Conservation (phyloP, 352 stramenopile species). For the Phytopythium helicoides region DNA sequence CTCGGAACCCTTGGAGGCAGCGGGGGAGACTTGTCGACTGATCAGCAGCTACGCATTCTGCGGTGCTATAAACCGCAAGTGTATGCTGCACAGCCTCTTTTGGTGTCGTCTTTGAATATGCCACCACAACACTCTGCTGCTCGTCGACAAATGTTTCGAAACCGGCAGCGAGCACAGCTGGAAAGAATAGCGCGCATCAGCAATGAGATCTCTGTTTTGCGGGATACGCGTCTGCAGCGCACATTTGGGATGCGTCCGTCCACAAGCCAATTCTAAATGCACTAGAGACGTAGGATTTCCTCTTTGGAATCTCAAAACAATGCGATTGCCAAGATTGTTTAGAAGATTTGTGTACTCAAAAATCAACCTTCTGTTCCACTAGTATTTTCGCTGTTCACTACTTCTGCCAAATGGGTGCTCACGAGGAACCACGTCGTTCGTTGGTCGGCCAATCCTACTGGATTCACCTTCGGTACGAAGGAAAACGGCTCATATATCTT, state of each 20-base stretch:
- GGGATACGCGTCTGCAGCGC: not conserved
- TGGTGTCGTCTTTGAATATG: not conserved
- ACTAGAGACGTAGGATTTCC: too few relatives aligned
- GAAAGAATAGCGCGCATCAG: constrained; percentile 1
- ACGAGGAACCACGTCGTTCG: constrained; percentile 35
- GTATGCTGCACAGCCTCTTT: constrained; percentile 20
- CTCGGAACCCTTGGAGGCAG: not conserved
- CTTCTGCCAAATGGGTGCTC: constrained; percentile 47
- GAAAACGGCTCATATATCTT: constrained; percentile 64
- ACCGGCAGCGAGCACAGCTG: not conserved
- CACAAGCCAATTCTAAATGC: not conserved
- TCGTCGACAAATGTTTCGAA: not conserved
- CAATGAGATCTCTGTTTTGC: constrained; percentile 3
- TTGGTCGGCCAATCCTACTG: constrained; percentile 17
- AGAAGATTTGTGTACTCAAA: too few relatives aligned
- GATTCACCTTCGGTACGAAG: constrained; percentile 30
- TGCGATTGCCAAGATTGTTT: too few relatives aligned
- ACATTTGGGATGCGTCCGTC: not conserved
- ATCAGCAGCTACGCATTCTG: constrained; percentile 48
- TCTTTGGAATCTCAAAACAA: too few relatives aligned
- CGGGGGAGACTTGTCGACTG: constrained; percentile 26
- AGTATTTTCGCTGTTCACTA: constrained; percentile 10
- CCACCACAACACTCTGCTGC: not conserved
- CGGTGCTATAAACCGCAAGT: constrained; percentile 67
- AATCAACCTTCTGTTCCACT: too few relatives aligned